A percentile compares a stretch with the other conserved stretches of the same genome.
These are phyloP conservation scores for Trypanosoma avium DNA, from an alignment of 208 protist species.

Conservation along the genomic window DNA sequence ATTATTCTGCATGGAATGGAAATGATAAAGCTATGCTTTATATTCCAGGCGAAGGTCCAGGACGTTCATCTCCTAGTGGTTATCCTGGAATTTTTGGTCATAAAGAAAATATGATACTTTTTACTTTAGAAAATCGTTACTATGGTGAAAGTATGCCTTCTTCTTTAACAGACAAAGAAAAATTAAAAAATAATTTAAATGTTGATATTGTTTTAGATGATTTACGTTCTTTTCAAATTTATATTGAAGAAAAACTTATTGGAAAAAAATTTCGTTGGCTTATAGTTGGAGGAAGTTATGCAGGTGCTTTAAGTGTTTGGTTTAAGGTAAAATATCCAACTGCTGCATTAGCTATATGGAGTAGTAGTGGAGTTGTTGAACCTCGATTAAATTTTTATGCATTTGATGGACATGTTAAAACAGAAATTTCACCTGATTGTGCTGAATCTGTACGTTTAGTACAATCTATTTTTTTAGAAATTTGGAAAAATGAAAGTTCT, in stretches of 20 bases:
- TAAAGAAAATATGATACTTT: conserved; percentile 23
- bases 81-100: conserved; percentile 35
- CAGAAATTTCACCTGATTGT: conserved; percentile 28
- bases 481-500: conserved; percentile 25
- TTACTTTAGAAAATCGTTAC: conserved; percentile 47
- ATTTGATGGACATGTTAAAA: conserved; percentile 37
- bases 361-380: conserved; percentile 46
- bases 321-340: conserved; percentile 36
- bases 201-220: conserved; percentile 40
- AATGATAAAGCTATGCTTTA: conserved; percentile 31
- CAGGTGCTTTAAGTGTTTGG: conserved; percentile 44
- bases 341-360: conserved; percentile 34
- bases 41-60: conserved; percentile 29
- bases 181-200: conserved; percentile 27
- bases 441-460: conserved; percentile 14
- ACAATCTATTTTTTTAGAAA: conserved; percentile 16
- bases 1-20: conserved; percentile 24
- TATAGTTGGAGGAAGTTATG: conserved; percentile 45
- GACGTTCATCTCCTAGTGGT: conserved; percentile 22
- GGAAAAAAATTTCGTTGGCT: conserved; percentile 32
- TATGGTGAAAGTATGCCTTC: conserved; percentile 42
- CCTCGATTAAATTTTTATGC: conserved; percentile 39
- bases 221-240: conserved; percentile 32
- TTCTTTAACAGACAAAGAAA: conserved; percentile 23
- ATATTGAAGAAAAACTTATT: conserved; percentile 27